Percentiles rank a stretch among this genome's conserved stretches.
These are phyloP conservation scores for Penicillium waksmanii DNA, from an alignment of 495 filamentous ascomycete genomes.

Conservation along the genomic window DNA sequence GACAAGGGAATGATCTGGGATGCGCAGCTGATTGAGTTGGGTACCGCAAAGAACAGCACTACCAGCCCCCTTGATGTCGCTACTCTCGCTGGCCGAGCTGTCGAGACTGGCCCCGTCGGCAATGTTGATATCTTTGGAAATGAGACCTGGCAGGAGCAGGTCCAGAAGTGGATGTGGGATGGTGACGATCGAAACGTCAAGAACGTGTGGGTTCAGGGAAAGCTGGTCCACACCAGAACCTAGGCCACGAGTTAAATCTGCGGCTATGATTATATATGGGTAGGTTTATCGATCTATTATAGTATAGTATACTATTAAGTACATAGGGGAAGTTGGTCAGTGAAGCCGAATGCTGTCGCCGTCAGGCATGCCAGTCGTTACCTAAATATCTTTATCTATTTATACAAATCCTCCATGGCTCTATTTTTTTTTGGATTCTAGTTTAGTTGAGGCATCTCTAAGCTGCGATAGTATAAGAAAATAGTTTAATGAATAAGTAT, in stretches of 20 bases:
- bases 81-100: slow-evolving; percentile 12
- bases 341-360: slow-evolving; percentile 2
- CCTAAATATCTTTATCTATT: background rate
- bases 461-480: too few relatives aligned
- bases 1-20: slow-evolving; percentile 89
- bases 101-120: slow-evolving; percentile 24
- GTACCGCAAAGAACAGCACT: slow-evolving; percentile 29
- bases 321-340: background rate
- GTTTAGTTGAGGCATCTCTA: too few relatives aligned
- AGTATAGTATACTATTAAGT: too few relatives aligned
- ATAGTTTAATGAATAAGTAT: background rate
- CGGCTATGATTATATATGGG: background rate
- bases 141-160: slow-evolving; percentile 75
- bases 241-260: background rate
- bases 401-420: background rate
- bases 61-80: slow-evolving; percentile 16
- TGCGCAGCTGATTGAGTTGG: slow-evolving; percentile 75
- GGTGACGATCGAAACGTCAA: slow-evolving; percentile 86
- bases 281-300: background rate
- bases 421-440: background rate
- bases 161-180: slow-evolving; percentile 91
- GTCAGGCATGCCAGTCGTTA: slow-evolving; percentile 8
- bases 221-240: slow-evolving; percentile 66
- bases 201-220: slow-evolving; percentile 72
- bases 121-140: slow-evolving; percentile 79